Evolutionary conservation across 306 rosid species (phyloP).

Genomic region (Pyrus communis): DNA sequence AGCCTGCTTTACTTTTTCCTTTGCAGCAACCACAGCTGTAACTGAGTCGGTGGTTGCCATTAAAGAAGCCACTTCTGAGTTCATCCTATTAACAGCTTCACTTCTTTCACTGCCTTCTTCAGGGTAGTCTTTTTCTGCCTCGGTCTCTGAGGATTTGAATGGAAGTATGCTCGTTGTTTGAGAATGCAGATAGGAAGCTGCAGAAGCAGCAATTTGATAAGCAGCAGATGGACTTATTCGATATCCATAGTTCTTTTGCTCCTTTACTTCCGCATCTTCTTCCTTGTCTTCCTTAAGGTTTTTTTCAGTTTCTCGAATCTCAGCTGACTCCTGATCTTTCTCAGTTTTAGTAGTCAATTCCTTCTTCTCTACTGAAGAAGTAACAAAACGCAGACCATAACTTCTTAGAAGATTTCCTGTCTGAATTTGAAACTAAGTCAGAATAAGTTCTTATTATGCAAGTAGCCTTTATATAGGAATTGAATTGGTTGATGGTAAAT

Average conservation of each 20-base stretch:
- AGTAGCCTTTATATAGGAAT: neutral
- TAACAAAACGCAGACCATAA: constrained; percentile 51
- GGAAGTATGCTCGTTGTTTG: constrained; percentile 70
- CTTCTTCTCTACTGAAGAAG: constrained; percentile 71
- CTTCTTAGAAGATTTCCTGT: constrained; percentile 57
- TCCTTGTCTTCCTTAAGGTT: constrained; percentile 21
- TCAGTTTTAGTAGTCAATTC: constrained; percentile 47
- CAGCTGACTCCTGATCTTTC: constrained; percentile 21
- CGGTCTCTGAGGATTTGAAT: constrained; percentile 45
- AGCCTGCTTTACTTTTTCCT: constrained; percentile 97
- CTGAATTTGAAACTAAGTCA: constrained; percentile 41
- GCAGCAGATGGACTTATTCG: constrained; percentile 58
- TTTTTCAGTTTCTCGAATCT: constrained; percentile 32
- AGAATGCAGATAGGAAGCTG: constrained; percentile 78
- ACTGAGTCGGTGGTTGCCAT: constrained; percentile 88
- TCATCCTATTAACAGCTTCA: constrained; percentile 26
- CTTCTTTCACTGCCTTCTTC: constrained; percentile 28
- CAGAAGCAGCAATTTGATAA: constrained; percentile 79
- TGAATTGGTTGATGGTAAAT: neutral
- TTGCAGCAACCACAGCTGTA: constrained; percentile 92
- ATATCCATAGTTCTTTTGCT: constrained; percentile 30
- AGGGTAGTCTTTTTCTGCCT: constrained; percentile 18
- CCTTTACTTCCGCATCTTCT: constrained; percentile 26
- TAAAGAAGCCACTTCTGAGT: constrained; percentile 66
- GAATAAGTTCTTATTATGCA: neutral